phyloP scores from a whole-genome alignment of 306 rosid genomes.

The Medicago lupulina region DNA sequence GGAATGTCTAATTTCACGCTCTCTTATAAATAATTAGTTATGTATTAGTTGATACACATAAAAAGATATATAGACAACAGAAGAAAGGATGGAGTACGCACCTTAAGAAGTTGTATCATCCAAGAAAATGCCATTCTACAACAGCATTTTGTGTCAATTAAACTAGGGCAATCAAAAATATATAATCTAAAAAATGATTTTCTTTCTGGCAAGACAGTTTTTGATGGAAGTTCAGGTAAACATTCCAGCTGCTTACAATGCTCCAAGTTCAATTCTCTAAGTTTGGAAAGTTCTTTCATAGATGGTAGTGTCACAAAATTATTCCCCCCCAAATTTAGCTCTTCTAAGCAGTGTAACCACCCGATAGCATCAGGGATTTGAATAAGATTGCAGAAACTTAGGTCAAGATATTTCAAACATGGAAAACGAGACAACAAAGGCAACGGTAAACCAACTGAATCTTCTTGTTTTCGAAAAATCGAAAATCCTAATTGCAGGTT shows the following conservation, averaged over 20 bases:
- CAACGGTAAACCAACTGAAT: background rate
- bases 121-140: slow-evolving; percentile 5
- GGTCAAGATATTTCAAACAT: background rate
- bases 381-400: slow-evolving; percentile 36
- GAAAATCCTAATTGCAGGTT: background rate
- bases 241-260: background rate
- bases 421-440: background rate
- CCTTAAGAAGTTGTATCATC: slow-evolving; percentile 32
- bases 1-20: too few species aligned
- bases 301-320: too few species aligned
- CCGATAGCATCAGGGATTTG: slow-evolving; percentile 37
- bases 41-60: background rate
- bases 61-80: background rate
- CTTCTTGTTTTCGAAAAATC: background rate
- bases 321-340: too few species aligned
- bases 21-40: background rate
- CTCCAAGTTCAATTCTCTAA: too few species aligned
- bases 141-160: background rate
- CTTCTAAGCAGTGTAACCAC: background rate
- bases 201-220: too few species aligned
- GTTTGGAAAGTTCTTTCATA: too few species aligned
- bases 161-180: slow-evolving; percentile 15
- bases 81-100: background rate
- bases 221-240: too few species aligned
- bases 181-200: background rate